phyloP scores from a whole-genome alignment of 148 eudicot genomes.

The Salicornia ramosissima region DNA sequence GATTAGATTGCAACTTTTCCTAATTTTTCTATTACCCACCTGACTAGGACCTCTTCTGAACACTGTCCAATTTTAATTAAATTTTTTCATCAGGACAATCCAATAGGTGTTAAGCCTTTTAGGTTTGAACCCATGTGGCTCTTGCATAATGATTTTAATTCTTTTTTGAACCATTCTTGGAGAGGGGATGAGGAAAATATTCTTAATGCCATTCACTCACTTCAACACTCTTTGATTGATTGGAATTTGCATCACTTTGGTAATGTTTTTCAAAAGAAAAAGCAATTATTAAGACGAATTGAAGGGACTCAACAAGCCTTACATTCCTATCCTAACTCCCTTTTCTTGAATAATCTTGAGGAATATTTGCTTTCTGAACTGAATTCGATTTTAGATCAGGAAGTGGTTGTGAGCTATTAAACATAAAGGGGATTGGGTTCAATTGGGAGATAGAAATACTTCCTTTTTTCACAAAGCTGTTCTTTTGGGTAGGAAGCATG shows the following conservation, averaged over 20 bases:
- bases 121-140: conserved; percentile 1
- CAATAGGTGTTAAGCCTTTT: neutral
- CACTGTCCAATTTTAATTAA: neutral
- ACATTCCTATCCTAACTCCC: neutral
- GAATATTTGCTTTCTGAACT: no score
- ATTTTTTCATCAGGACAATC: accelerated
- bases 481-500: neutral
- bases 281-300: neutral
- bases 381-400: neutral
- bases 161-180: neutral
- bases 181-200: no score
- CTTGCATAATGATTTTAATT: neutral
- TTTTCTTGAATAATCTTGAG: no score
- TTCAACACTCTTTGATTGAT: no score
- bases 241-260: conserved; percentile 2
- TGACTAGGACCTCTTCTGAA: neutral
- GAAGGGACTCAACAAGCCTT: neutral
- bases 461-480: neutral
- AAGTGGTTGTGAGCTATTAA: neutral
- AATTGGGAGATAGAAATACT: conserved; percentile 11
- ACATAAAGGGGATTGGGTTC: neutral
- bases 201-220: no score
- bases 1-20: neutral
- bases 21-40: neutral
- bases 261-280: neutral